These are phyloP conservation scores for Mariannaea elegans DNA, from an alignment of 2,329 filamentous ascomycete species.

Conservation along the genomic window DNA sequence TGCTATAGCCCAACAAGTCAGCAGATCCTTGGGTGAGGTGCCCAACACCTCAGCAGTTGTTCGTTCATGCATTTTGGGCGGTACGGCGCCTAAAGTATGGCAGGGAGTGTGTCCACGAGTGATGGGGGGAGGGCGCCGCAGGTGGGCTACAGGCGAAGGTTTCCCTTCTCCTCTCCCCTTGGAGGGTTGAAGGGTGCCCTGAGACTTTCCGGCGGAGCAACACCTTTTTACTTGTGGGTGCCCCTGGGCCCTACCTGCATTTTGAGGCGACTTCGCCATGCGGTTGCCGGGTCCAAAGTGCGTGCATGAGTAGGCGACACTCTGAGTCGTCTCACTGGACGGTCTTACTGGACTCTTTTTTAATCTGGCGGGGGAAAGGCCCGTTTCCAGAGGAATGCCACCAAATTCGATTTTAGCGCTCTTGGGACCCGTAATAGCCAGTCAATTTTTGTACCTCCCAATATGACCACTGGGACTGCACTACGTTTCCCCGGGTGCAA, in stretches of 20 bases:
- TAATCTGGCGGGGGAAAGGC: slow-evolving; percentile 16
- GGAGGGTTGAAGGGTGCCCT: neutral
- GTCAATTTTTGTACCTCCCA: neutral
- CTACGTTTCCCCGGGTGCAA: slow-evolving; percentile 7
- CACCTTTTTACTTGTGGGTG: neutral
- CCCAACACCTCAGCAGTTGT: too few species aligned
- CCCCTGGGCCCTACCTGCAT: slow-evolving; percentile 5
- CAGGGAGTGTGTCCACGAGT: too few species aligned
- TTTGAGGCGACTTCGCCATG: neutral
- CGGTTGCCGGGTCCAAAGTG: slow-evolving; percentile 32
- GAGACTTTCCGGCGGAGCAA: neutral
- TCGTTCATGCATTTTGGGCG: too few species aligned
- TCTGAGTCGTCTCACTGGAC: slow-evolving; percentile 9
- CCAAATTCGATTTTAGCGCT: slow-evolving; percentile 33
- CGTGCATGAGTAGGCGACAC: slow-evolving; percentile 38
- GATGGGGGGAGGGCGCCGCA: neutral
- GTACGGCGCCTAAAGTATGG: neutral
- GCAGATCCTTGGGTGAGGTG: too few species aligned
- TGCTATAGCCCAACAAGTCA: too few species aligned
- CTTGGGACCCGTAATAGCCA: slow-evolving; percentile 23
- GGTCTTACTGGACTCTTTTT: slow-evolving; percentile 1
- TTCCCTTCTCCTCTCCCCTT: neutral
- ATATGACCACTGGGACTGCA: slow-evolving; percentile 2
- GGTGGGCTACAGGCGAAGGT: neutral
- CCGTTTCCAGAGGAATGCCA: slow-evolving; percentile 41